Evolutionary conservation across 176 grass and related monocot genomes (phyloP).

Genomic region (Aechmea fasciata): DNA sequence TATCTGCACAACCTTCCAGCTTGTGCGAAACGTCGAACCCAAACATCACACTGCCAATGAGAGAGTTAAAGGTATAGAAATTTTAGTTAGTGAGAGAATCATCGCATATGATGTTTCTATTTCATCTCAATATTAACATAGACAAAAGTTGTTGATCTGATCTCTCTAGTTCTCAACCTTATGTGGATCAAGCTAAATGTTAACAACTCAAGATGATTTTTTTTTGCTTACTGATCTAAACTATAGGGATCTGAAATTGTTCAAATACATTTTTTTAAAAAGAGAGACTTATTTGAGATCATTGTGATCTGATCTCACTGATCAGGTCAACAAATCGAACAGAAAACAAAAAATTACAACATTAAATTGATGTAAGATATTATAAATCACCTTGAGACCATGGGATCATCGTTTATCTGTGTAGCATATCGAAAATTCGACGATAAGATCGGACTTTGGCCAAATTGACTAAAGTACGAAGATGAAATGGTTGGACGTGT

Average conservation of each 20-base stretch:
- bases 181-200: neutral
- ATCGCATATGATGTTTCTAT: neutral
- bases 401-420: neutral
- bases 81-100: neutral
- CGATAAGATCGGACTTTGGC: too few relatives aligned
- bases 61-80: neutral
- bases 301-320: neutral
- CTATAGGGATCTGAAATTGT: too few relatives aligned
- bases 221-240: too few relatives aligned
- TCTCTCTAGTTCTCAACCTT: neutral
- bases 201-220: too few relatives aligned
- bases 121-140: neutral
- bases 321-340: neutral
- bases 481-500: too few relatives aligned
- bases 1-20: neutral
- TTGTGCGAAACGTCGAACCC: neutral
- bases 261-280: too few relatives aligned
- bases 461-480: too few relatives aligned
- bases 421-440: too few relatives aligned
- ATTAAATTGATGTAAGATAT: neutral
- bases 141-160: neutral
- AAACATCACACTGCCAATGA: slow-evolving; percentile 1
- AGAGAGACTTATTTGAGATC: neutral
- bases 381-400: neutral
- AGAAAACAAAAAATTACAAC: neutral